Conservation (phyloP, 2,329 filamentous ascomycete species). For the Fusarium keratoplasticum region DNA sequence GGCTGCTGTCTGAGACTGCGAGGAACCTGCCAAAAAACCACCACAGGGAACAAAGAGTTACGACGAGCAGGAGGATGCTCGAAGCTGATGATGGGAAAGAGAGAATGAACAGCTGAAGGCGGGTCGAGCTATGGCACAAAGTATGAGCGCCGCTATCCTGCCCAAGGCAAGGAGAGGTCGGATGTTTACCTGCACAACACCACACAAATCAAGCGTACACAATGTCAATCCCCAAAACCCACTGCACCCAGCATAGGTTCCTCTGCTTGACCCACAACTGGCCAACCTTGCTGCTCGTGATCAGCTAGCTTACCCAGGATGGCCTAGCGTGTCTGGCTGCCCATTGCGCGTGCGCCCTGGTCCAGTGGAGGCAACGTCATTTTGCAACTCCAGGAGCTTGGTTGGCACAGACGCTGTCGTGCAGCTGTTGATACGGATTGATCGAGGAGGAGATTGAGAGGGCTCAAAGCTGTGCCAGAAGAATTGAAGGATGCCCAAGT, state of each 20-base stretch:
- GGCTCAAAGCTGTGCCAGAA: background rate
- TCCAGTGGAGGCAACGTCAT: conserved; percentile 40
- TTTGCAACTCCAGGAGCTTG: conserved; percentile 30
- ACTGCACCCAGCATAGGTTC: conserved; percentile 16
- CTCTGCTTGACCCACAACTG: conserved; percentile 31
- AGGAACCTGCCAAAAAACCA: conserved; percentile 29
- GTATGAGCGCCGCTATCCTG: conserved; percentile 10
- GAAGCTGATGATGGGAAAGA: conserved; percentile 1
- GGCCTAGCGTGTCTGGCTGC: conserved; percentile 37
- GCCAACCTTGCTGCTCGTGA: conserved; percentile 41
- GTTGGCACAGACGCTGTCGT: conserved; percentile 29
- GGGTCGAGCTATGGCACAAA: conserved; percentile 9
- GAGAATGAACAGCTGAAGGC: conserved; percentile 2
- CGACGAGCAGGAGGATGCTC: conserved; percentile 8
- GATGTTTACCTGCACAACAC: conserved; percentile 15
- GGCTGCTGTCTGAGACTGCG: conserved; percentile 22
- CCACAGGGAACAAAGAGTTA: background rate
- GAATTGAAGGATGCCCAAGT: background rate
- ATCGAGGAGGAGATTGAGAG: conserved; percentile 15
- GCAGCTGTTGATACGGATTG: conserved; percentile 19
- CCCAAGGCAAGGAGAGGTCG: conserved; percentile 1
- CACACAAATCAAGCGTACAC: conserved; percentile 16
- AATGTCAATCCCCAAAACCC: conserved; percentile 1
- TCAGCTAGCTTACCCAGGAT: conserved; percentile 28
- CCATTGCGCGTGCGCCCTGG: conserved; percentile 36